Percentiles rank a stretch among this genome's conserved stretches.
These are phyloP conservation scores for Cercospora citrullina DNA, from an alignment of 2,329 filamentous ascomycete species.

Conservation along the genomic window DNA sequence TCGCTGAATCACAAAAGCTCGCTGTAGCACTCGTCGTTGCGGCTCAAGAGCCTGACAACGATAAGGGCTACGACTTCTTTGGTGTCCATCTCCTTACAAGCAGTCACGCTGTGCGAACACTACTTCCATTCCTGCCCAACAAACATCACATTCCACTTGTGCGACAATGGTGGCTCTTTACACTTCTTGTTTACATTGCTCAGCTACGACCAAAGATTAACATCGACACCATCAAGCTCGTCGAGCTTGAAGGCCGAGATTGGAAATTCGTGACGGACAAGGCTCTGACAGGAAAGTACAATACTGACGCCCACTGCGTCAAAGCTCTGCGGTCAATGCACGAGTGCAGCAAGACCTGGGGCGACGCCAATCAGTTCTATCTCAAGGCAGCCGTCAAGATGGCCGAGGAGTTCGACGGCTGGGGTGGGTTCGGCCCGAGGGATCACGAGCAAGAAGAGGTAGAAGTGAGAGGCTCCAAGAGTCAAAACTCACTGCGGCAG, in stretches of 20 bases:
- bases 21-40: conserved; percentile 63
- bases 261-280: conserved; percentile 77
- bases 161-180: conserved; percentile 86
- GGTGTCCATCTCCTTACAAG: conserved; percentile 79
- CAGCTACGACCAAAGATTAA: conserved; percentile 72
- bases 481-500: neutral
- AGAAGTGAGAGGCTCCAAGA: neutral
- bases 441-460: conserved; percentile 26
- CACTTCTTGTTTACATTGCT: conserved; percentile 73
- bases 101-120: conserved; percentile 82
- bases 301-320: conserved; percentile 78
- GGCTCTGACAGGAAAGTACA: conserved; percentile 67
- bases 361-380: conserved; percentile 65
- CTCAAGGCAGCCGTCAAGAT: conserved; percentile 70
- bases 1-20: conserved; percentile 65
- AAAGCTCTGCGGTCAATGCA: conserved; percentile 76
- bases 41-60: conserved; percentile 50
- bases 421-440: conserved; percentile 54
- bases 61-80: conserved; percentile 76
- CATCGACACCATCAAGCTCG: conserved; percentile 60
- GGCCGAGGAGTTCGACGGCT: conserved; percentile 70
- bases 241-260: conserved; percentile 62
- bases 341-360: conserved; percentile 73
- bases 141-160: conserved; percentile 73
- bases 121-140: conserved; percentile 74